Evolutionary conservation across 2,329 filamentous ascomycete genomes (phyloP).

Genomic region (Monosporascus ibericus): DNA sequence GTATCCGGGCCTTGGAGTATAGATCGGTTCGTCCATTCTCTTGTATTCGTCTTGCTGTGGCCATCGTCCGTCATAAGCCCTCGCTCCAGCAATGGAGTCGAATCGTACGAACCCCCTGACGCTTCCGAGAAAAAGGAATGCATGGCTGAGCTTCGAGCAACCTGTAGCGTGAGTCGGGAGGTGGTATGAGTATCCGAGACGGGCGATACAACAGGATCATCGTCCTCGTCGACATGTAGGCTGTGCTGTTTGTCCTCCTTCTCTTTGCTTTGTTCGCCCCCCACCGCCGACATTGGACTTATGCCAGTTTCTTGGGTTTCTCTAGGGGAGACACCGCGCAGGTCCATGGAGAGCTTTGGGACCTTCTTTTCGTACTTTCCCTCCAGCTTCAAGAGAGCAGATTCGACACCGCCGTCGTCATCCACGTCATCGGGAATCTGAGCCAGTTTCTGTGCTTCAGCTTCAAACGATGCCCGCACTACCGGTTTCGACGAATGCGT

Average conservation of each 20-base stretch:
- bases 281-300: conserved; percentile 12
- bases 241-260: conserved; percentile 42
- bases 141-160: conserved; percentile 28
- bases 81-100: conserved; percentile 69
- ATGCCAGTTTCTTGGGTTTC: conserved; percentile 14
- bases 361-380: conserved; percentile 65
- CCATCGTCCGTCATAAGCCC: conserved; percentile 47
- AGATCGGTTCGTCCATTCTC: conserved; percentile 50
- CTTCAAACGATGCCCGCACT: conserved; percentile 76
- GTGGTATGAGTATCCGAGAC: conserved; percentile 14
- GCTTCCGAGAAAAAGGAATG: conserved; percentile 50
- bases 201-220: conserved; percentile 25
- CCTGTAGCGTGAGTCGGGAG: conserved; percentile 12
- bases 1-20: conserved; percentile 44
- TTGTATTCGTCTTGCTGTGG: conserved; percentile 32
- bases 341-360: conserved; percentile 35
- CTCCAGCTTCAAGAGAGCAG: conserved; percentile 87
- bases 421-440: conserved; percentile 76
- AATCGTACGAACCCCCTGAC: conserved; percentile 70
- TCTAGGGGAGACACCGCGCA: conserved; percentile 15
- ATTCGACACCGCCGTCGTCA: conserved; percentile 83
- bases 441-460: conserved; percentile 78
- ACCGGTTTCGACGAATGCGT: conserved; percentile 56
- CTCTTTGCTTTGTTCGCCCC: conserved; percentile 22
- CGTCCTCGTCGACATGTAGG: conserved; percentile 37